These are phyloP conservation scores for Stylonectria norvegica DNA, from an alignment of 2,329 filamentous ascomycete species.

Conservation along the genomic window DNA sequence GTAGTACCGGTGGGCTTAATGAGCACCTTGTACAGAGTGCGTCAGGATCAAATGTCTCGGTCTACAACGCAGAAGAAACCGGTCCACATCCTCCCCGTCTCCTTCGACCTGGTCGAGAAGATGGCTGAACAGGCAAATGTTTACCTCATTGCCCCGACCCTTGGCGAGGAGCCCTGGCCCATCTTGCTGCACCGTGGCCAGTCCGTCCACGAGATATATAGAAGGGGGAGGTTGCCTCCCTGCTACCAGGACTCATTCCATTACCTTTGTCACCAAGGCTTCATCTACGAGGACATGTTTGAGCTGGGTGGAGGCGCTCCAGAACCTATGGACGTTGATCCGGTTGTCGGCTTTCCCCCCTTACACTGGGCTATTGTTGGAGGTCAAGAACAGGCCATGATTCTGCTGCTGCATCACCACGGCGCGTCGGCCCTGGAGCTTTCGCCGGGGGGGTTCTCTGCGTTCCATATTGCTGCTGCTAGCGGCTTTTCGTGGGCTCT, in stretches of 20 bases:
- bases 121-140: no score
- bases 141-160: no score
- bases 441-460: neutral
- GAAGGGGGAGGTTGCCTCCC: neutral
- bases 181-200: neutral
- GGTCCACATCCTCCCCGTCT: no score
- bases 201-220: neutral
- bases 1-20: no score
- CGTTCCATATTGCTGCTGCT: slow-evolving; percentile 1
- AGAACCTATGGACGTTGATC: neutral
- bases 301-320: neutral
- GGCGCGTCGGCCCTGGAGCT: neutral
- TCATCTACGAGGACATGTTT: neutral
- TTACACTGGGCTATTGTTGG: slow-evolving; percentile 1
- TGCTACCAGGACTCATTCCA: neutral
- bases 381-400: neutral
- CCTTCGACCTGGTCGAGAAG: no score
- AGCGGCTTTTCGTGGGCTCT: neutral
- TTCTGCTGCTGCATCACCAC: neutral
- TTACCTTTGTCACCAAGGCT: neutral
- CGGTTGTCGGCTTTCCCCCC: neutral
- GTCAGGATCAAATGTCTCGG: no score
- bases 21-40: no score
- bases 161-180: no score
- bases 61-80: no score